Percentiles rank a stretch among this genome's conserved stretches.
Evolutionary conservation across 345 rosid genomes (phyloP).

Genomic region (Aquilaria sinensis): DNA sequence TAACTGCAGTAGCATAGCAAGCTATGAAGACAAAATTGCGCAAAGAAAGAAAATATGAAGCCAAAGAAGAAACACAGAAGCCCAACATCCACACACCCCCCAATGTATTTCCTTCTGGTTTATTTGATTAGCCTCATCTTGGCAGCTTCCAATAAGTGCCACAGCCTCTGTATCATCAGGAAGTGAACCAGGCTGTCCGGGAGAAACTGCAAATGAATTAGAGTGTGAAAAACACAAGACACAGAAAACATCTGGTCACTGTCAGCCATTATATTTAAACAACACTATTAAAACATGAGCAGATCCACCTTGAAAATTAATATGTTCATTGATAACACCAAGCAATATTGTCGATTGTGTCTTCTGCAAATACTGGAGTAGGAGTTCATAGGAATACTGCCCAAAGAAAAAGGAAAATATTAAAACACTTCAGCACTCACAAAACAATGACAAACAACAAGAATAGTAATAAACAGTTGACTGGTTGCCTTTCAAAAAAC

Average conservation of each 20-base stretch:
- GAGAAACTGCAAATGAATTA: conserved; percentile 56
- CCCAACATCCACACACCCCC: conserved; percentile 54
- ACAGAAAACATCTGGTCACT: neutral
- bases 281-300: conserved; percentile 4
- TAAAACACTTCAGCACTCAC: conserved; percentile 10
- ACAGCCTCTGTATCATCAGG: conserved; percentile 87
- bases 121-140: conserved; percentile 61
- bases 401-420: conserved; percentile 18
- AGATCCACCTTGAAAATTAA: conserved; percentile 76
- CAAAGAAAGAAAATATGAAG: neutral
- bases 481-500: neutral
- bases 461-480: neutral
- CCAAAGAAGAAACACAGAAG: neutral
- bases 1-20: neutral
- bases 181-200: conserved; percentile 77
- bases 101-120: conserved; percentile 83
- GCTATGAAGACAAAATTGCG: neutral
- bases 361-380: conserved; percentile 83
- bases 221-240: conserved; percentile 2
- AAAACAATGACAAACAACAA: neutral
- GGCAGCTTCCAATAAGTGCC: conserved; percentile 63
- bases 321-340: conserved; percentile 81
- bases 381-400: conserved; percentile 92
- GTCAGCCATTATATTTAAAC: neutral
- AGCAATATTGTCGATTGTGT: conserved; percentile 74